These are phyloP conservation scores for Bombardia bombarda DNA, from an alignment of 495 filamentous ascomycete genomes.

Conservation along the genomic window DNA sequence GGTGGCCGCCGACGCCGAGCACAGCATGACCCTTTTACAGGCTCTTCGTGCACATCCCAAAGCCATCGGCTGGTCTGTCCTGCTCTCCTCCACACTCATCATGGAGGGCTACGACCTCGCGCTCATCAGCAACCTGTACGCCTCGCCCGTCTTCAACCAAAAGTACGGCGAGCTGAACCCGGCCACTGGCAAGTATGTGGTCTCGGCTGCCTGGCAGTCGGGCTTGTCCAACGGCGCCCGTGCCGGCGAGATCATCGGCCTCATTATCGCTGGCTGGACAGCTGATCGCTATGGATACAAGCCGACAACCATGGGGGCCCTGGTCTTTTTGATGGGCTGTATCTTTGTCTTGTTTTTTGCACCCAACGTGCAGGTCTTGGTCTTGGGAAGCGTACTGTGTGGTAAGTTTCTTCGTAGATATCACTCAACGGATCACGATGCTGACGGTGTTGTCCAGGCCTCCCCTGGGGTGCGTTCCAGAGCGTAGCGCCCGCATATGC, in stretches of 20 bases:
- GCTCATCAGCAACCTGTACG: constrained; percentile 25
- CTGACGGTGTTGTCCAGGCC: constrained; percentile 37
- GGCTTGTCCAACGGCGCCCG: constrained; percentile 28
- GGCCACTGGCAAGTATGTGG: constrained; percentile 15
- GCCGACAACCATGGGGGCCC: constrained; percentile 29
- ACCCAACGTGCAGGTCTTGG: constrained; percentile 48
- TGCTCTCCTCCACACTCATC: constrained; percentile 43
- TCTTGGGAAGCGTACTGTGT: constrained; percentile 55
- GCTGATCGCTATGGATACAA: constrained; percentile 27
- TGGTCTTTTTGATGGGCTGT: constrained; percentile 37
- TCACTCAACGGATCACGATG: neutral
- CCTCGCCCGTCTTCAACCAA: constrained; percentile 24
- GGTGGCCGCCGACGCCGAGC: constrained; percentile 25
- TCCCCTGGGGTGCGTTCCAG: constrained; percentile 57
- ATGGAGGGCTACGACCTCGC: constrained; percentile 52
- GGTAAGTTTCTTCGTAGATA: constrained; percentile 15
- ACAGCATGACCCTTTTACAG: constrained; percentile 30
- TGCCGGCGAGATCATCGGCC: constrained; percentile 30
- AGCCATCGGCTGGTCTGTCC: constrained; percentile 41
- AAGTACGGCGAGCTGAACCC: constrained; percentile 22
- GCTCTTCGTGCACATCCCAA: constrained; percentile 37
- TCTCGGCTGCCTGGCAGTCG: constrained; percentile 30
- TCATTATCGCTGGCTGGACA: constrained; percentile 25
- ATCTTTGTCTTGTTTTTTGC: constrained; percentile 55
- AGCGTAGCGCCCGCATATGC: constrained; percentile 63